Conservation (phyloP, 2,329 filamentous ascomycete genomes). For the Bertia moriformis region DNA sequence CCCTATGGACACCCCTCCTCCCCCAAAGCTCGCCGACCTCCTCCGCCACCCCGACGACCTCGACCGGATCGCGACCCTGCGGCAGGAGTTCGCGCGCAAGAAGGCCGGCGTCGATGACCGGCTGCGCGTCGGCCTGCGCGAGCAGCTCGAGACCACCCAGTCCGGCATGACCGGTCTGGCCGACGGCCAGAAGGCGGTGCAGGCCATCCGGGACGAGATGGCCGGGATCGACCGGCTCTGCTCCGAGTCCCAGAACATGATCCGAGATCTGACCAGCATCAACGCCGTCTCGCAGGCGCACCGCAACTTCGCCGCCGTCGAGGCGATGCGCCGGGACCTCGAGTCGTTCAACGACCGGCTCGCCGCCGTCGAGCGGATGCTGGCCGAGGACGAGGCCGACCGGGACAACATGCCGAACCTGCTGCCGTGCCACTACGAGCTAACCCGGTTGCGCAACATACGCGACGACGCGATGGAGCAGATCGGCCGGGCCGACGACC, state of each 20-base stretch:
- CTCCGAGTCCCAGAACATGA: conserved; percentile 93
- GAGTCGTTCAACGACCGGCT: conserved; percentile 75
- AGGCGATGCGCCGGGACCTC: conserved; percentile 82
- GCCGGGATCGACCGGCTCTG: conserved; percentile 96
- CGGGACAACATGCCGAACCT: conserved; percentile 84
- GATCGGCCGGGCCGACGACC: conserved; percentile 64
- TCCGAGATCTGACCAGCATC: conserved; percentile 87
- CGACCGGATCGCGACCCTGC: conserved; percentile 82
- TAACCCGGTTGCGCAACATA: conserved; percentile 84
- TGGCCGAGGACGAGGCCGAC: conserved; percentile 73
- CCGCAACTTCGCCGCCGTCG: conserved; percentile 85
- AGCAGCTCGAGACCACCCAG: conserved; percentile 90
- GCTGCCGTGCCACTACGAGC: conserved; percentile 75
- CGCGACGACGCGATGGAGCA: conserved; percentile 94
- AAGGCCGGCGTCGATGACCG: conserved; percentile 83
- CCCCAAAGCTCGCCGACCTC: conserved; percentile 82
- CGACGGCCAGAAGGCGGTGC: conserved; percentile 82
- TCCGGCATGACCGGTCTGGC: conserved; percentile 77
- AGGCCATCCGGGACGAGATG: conserved; percentile 93
- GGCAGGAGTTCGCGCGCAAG: conserved; percentile 85
- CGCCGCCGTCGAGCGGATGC: conserved; percentile 59
- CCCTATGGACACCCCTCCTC: conserved; percentile 57
- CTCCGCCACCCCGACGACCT: conserved; percentile 92
- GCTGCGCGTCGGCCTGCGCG: conserved; percentile 72
- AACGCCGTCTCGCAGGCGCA: conserved; percentile 87